Evolutionary conservation across 192 early-diverging fungal species (phyloP).

Genomic region (Linnemannia hyalina): DNA sequence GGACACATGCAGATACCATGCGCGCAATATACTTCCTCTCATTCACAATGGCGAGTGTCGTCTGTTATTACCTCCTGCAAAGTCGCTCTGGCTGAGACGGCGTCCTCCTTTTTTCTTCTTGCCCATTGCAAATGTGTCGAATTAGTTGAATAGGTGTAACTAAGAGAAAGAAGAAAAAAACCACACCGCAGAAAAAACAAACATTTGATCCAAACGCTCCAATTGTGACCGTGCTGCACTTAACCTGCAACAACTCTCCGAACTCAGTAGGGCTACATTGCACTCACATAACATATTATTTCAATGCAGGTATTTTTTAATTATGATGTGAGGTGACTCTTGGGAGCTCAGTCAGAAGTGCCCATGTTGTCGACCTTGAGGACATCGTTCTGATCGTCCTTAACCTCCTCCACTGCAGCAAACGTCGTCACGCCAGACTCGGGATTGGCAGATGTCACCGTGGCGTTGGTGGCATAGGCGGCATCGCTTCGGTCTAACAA

Average conservation of each 20-base stretch:
- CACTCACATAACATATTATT: background rate
- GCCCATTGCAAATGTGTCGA: background rate
- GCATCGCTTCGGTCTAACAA: conserved; percentile 66
- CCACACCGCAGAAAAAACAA: background rate
- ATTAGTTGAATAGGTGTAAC: too few species aligned
- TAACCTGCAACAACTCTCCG: background rate
- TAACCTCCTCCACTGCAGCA: conserved; percentile 61
- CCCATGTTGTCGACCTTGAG: conserved; percentile 52
- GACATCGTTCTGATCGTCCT: conserved; percentile 65
- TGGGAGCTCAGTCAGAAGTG: background rate
- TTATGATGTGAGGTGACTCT: background rate
- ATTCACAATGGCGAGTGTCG: background rate
- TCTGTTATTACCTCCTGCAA: conserved; percentile 18
- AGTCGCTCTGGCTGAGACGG: conserved; percentile 20
- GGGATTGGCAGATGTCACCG: conserved; percentile 8
- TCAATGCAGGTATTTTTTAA: background rate
- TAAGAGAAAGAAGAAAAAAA: background rate
- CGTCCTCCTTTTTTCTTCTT: conserved; percentile 44
- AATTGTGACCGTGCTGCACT: conserved; percentile 16
- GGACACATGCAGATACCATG: background rate
- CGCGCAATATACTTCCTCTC: background rate
- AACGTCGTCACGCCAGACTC: conserved; percentile 49
- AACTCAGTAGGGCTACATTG: background rate
- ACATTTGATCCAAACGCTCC: background rate
- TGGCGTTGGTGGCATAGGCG: conserved; percentile 53